Evolutionary conservation across 2,329 filamentous ascomycete species (phyloP).

Genomic region (Alternaria conjuncta): DNA sequence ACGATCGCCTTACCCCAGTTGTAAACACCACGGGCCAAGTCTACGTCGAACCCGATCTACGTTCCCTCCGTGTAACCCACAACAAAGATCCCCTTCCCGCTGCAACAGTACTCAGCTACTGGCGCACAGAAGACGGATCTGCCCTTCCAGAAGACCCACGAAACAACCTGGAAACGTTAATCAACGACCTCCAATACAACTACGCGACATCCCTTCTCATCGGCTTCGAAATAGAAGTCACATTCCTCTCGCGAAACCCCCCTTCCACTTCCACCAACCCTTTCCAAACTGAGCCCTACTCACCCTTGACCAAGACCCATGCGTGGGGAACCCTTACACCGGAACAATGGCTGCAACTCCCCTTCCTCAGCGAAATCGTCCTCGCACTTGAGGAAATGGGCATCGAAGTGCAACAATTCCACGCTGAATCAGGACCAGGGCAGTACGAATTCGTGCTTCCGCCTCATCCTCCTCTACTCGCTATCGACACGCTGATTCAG

Average conservation of each 20-base stretch:
- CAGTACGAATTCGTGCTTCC: slow-evolving; percentile 81
- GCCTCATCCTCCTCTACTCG: slow-evolving; percentile 66
- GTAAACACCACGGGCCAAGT: slow-evolving; percentile 69
- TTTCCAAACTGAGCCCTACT: slow-evolving; percentile 36
- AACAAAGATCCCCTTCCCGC: slow-evolving; percentile 58
- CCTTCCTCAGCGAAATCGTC: slow-evolving; percentile 71
- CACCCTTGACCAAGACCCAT: slow-evolving; percentile 67
- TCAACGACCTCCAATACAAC: slow-evolving; percentile 59
- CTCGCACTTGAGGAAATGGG: slow-evolving; percentile 65
- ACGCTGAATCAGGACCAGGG: slow-evolving; percentile 74
- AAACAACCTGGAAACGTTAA: slow-evolving; percentile 52
- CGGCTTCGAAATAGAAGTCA: slow-evolving; percentile 84
- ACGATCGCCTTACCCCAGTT: slow-evolving; percentile 64
- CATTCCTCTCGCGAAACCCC: slow-evolving; percentile 65
- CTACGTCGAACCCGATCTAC: slow-evolving; percentile 69
- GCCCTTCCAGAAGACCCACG: slow-evolving; percentile 67
- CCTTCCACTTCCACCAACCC: slow-evolving; percentile 21
- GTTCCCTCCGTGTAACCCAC: slow-evolving; percentile 63
- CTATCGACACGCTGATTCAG: slow-evolving; percentile 75
- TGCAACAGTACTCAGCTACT: slow-evolving; percentile 71
- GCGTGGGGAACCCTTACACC: slow-evolving; percentile 73
- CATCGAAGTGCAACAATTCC: slow-evolving; percentile 74
- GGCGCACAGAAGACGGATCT: slow-evolving; percentile 63
- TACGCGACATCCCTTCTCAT: slow-evolving; percentile 66
- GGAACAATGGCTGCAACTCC: slow-evolving; percentile 65